These are phyloP conservation scores for Candida incommunis DNA, from an alignment of 805 yeast species.

Conservation along the genomic window DNA sequence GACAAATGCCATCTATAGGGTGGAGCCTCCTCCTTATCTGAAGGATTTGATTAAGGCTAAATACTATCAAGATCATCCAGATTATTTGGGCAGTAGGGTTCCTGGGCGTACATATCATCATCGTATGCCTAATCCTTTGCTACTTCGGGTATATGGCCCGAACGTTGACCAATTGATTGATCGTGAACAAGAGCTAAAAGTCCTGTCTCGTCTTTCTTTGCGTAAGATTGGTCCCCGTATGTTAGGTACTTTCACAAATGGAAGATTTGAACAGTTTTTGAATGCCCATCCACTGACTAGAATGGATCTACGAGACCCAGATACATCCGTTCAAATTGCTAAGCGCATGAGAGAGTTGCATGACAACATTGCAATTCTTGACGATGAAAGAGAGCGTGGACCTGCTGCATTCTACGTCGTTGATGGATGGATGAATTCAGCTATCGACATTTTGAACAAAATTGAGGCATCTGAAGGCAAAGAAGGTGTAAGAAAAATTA, in stretches of 20 bases:
- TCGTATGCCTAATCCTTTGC: slow-evolving; percentile 39
- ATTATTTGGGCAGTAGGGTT: slow-evolving; percentile 4
- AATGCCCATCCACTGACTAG: slow-evolving; percentile 68
- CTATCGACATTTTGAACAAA: slow-evolving; percentile 29
- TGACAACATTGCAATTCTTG: slow-evolving; percentile 52
- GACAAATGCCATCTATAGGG: slow-evolving; percentile 76
- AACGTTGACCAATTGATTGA: slow-evolving; percentile 79
- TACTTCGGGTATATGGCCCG: slow-evolving; percentile 78
- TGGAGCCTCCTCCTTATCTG: slow-evolving; percentile 37
- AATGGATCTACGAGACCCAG: slow-evolving; percentile 59
- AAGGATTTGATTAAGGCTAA: slow-evolving; percentile 22
- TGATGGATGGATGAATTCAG: slow-evolving; percentile 52
- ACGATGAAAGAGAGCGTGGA: slow-evolving; percentile 40
- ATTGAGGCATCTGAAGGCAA: slow-evolving; percentile 19
- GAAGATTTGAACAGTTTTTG: slow-evolving; percentile 86
- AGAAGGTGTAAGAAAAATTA: slow-evolving; percentile 15
- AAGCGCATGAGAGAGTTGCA: slow-evolving; percentile 95
- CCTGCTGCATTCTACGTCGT: slow-evolving; percentile 61
- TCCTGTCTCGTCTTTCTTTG: slow-evolving; percentile 57
- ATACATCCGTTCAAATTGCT: slow-evolving; percentile 71
- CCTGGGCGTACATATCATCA: slow-evolving; percentile 16
- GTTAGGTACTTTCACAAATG: slow-evolving; percentile 81
- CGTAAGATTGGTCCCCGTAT: slow-evolving; percentile 79
- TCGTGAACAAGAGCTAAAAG: slow-evolving; percentile 62
- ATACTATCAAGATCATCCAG: slow-evolving; percentile 6